Base-by-base conservation (phyloP, 2,329 filamentous ascomycete species). In the Ciborinia camelliae region DNA sequence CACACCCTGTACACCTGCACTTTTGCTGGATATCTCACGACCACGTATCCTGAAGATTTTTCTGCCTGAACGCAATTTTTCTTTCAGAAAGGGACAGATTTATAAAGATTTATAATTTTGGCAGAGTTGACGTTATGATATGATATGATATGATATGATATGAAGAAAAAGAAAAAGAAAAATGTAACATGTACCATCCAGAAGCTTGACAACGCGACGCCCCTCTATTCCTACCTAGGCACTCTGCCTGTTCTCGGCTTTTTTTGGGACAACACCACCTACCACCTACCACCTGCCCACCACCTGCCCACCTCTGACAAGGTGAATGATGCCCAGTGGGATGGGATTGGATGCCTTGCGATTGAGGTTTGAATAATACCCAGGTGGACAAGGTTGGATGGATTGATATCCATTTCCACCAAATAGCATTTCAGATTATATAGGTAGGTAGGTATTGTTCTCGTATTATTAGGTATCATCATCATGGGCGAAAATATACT, bases 211-310 rank as follows among this genome's bases (percentile, higher is more conserved):
- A 57, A 63, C 50, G 51, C 61, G 61, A 43, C 61, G 30, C 39
- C 55, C 55, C 55, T 58, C 54, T 59, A 35, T 59, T 59, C n/a
- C n/a, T n/a, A n/a, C n/a, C n/a, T n/a, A n/a, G n/a, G n/a, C n/a
- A n/a, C n/a, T n/a, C 37, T 63, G 61, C 51, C 61, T 39, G 51
- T 57, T 63, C 51, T 63, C 39, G 61, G 61, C 41, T 26, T 47
- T 47, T 54, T 35, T 39, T 18, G 51, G 32, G 32, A n/a, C n/a
- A 32, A 37, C 51, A 37, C 30, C 23, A 50, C 47, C 26, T 23
- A 51, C n/a, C n/a, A n/a, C n/a, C n/a, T n/a, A n/a, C n/a, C n/a
- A n/a, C n/a, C n/a, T n/a, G n/a, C n/a, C n/a, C n/a, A n/a, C n/a
- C n/a, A n/a, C n/a, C n/a, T n/a, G n/a, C n/a, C n/a, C n/a, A n/a